Evolutionary conservation across 805 yeast species (phyloP).

Genomic region (Nakazawaea wyomingensis): DNA sequence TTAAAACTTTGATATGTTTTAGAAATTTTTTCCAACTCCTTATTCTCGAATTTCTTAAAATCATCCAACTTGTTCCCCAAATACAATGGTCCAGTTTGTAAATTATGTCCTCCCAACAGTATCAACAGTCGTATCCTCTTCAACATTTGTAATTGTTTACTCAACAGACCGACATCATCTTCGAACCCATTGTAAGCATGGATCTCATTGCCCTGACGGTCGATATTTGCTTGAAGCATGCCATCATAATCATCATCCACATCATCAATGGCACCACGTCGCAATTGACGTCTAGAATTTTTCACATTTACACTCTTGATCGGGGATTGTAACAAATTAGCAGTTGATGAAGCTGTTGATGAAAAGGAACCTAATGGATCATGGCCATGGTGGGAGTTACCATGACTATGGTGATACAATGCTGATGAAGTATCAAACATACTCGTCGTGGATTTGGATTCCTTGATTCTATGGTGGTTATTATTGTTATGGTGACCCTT

Average conservation of each 20-base stretch:
- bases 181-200: conserved; percentile 3
- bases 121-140: conserved; percentile 19
- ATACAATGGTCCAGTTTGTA: conserved; percentile 2
- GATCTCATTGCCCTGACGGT: background rate
- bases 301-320: conserved; percentile 14
- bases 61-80: background rate
- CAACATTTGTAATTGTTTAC: conserved; percentile 12
- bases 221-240: background rate
- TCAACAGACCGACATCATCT: conserved; percentile 6
- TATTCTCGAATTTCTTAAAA: background rate
- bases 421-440: conserved; percentile 18
- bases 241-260: background rate
- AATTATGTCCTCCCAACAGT: conserved; percentile 1
- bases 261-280: background rate
- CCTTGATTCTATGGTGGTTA: conserved; percentile 1
- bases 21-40: conserved; percentile 12
- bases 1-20: conserved; percentile 19
- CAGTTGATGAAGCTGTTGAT: conserved; percentile 4
- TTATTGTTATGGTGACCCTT: conserved; percentile 13
- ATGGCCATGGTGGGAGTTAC: conserved; percentile 15
- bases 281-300: background rate
- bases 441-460: conserved; percentile 20
- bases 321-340: conserved; percentile 6
- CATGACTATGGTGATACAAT: conserved; percentile 19
- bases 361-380: conserved; percentile 8